Evolutionary conservation across 2,329 filamentous ascomycete genomes (phyloP).

Genomic region (Paradendryphiella salina): DNA sequence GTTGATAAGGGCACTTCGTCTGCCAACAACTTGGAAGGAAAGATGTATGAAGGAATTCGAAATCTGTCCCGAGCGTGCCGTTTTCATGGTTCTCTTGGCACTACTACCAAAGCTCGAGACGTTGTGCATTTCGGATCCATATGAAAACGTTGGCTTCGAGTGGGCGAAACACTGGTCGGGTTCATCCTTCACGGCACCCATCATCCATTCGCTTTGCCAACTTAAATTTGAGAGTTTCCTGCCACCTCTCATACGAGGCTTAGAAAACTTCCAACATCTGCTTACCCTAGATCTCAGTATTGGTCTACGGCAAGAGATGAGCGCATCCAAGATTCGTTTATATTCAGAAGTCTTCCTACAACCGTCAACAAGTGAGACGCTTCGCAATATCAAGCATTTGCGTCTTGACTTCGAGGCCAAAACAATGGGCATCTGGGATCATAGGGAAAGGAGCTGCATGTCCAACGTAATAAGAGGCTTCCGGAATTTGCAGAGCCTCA

Average conservation of each 20-base stretch:
- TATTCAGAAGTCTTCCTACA: background rate
- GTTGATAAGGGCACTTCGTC: background rate
- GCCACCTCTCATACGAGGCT: background rate
- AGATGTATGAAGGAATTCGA: background rate
- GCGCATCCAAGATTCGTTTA: background rate
- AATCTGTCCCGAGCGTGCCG: background rate
- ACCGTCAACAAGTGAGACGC: background rate
- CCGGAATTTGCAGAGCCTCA: constrained; percentile 4
- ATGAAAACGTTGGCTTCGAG: background rate
- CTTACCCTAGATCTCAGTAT: constrained; percentile 9
- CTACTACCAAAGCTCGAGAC: constrained; percentile 10
- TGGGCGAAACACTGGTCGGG: background rate
- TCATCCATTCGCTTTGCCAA: background rate
- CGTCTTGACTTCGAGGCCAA: constrained; percentile 21
- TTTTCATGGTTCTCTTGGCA: constrained; percentile 1
- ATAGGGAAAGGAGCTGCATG: constrained; percentile 1
- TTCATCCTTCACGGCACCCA: background rate
- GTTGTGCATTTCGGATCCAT: constrained; percentile 13
- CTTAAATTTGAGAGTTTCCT: constrained; percentile 1
- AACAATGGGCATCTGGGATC: constrained; percentile 14
- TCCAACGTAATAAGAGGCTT: constrained; percentile 9
- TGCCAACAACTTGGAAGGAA: background rate
- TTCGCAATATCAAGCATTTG: constrained; percentile 9
- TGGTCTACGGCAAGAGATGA: background rate
- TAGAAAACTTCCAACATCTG: background rate